A percentile compares a stretch with the other conserved stretches of the same genome.
These are phyloP conservation scores for Hyphodiscus hymeniophilus DNA, from an alignment of 495 filamentous ascomycete genomes.

Conservation along the genomic window DNA sequence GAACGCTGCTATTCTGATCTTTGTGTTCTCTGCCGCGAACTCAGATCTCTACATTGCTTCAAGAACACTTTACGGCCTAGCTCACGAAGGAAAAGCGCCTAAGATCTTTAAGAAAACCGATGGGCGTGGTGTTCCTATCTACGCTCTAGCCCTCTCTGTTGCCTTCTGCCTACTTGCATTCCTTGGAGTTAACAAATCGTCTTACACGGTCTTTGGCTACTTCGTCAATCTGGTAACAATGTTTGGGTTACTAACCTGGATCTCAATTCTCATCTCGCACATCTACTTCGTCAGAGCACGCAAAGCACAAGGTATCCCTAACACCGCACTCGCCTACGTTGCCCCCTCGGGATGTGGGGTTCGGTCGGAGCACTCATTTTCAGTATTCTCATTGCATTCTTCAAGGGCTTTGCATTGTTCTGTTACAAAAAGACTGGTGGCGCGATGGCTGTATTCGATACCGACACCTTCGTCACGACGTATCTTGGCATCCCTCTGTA, in stretches of 20 bases:
- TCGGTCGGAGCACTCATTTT: constrained; percentile 60
- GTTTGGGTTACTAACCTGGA: constrained; percentile 75
- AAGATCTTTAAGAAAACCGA: constrained; percentile 62
- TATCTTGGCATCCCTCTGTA: constrained; percentile 21
- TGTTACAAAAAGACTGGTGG: constrained; percentile 56
- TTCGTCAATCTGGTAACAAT: constrained; percentile 81
- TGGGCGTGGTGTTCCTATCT: constrained; percentile 65
- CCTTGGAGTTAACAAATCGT: constrained; percentile 65
- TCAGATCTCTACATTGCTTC: constrained; percentile 82
- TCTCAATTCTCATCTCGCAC: constrained; percentile 76
- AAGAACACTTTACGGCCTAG: constrained; percentile 71
- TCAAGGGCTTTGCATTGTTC: constrained; percentile 75
- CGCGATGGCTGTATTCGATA: constrained; percentile 45
- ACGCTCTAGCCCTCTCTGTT: constrained; percentile 53
- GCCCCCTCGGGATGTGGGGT: constrained; percentile 63
- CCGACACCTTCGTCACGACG: constrained; percentile 16
- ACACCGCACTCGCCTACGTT: constrained; percentile 58
- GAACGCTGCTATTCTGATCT: constrained; percentile 61
- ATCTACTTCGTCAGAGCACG: constrained; percentile 72
- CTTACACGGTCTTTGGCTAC: constrained; percentile 66
- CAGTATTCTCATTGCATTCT: constrained; percentile 62
- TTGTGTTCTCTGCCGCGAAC: constrained; percentile 63
- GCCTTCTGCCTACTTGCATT: constrained; percentile 62
- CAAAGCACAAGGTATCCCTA: constrained; percentile 59
- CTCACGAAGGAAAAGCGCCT: constrained; percentile 69